Conservation (phyloP, 139 green algal species). For the Chlamydomonas incerta region DNA sequence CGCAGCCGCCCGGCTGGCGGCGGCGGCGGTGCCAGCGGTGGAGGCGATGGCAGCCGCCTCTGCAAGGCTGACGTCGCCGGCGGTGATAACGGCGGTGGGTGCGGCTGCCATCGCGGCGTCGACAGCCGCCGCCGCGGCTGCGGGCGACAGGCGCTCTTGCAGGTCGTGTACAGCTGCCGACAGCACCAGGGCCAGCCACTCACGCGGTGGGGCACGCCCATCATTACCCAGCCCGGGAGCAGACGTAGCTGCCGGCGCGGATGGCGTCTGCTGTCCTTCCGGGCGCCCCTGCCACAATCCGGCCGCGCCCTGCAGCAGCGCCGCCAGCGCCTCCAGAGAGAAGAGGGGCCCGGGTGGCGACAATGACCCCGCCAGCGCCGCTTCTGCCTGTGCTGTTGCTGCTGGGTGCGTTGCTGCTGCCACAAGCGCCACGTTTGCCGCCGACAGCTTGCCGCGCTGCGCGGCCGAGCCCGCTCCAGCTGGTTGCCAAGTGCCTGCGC, state of each 20-base stretch:
- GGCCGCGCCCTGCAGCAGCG: no score
- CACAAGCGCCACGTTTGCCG: no score
- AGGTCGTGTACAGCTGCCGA: not conserved
- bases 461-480: no score
- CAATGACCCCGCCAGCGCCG: no score
- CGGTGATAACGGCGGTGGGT: not conserved
- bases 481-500: no score
- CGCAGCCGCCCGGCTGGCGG: not conserved
- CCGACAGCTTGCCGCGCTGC: no score
- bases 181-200: not conserved
- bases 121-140: not conserved
- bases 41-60: not conserved
- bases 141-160: not conserved
- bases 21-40: not conserved
- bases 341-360: no score
- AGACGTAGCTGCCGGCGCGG: not conserved
- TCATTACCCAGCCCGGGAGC: not conserved
- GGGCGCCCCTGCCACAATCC: no score
- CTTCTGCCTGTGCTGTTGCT: no score
- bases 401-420: no score
- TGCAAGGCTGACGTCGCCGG: not conserved
- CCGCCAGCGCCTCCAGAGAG: no score
- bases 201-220: not conserved
- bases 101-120: not conserved
- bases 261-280: not conserved